A percentile compares a stretch with the other conserved stretches of the same genome.
Conservation (phyloP, 140 eudicot genomes). For the Anethum foeniculum region DNA sequence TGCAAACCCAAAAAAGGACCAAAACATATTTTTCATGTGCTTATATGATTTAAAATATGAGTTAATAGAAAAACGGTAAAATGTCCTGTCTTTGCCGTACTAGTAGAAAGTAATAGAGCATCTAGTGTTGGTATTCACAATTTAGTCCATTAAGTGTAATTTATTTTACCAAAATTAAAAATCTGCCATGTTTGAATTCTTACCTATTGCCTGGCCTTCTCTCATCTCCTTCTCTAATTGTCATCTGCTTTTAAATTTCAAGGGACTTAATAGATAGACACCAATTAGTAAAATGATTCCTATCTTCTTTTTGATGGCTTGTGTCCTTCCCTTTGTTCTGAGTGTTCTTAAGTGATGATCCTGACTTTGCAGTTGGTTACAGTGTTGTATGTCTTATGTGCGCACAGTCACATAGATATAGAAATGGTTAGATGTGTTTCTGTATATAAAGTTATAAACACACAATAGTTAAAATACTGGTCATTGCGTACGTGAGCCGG, state of each 20-base stretch:
- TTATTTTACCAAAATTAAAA: neutral
- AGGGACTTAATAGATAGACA: neutral
- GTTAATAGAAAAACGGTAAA: neutral
- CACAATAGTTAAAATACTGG: too few relatives aligned
- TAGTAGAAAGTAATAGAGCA: neutral
- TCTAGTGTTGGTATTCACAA: neutral
- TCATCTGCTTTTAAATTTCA: too few relatives aligned
- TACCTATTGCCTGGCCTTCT: neutral
- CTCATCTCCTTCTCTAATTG: too few relatives aligned
- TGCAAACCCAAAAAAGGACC: too few relatives aligned
- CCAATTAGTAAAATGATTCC: neutral
- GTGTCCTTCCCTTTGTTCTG: neutral
- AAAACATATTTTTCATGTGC: too few relatives aligned
- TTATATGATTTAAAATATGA: neutral
- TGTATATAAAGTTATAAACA: too few relatives aligned
- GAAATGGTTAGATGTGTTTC: too few relatives aligned
- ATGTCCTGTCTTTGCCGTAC: neutral
- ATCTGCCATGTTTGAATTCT: neutral
- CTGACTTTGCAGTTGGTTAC: neutral
- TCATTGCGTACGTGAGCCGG: too few relatives aligned
- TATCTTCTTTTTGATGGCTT: too few relatives aligned
- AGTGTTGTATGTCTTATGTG: neutral
- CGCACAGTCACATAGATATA: too few relatives aligned
- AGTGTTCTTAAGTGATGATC: neutral
- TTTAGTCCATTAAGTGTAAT: neutral